phyloP scores from a whole-genome alignment of 225 moss, liverwort and hornwort genomes.

The Asterella californica region DNA sequence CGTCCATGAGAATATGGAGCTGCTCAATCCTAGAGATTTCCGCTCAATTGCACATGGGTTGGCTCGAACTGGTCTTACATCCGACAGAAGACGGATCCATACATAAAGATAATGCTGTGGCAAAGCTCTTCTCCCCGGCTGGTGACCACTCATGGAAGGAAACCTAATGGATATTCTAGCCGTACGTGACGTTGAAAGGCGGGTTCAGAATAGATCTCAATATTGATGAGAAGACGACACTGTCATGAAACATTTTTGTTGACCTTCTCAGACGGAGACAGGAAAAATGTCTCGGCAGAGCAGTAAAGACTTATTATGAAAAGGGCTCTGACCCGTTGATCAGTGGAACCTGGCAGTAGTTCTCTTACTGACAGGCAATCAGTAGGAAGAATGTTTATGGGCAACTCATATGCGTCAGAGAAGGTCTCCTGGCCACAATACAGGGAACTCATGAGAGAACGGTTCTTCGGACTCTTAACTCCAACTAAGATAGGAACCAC shows the following conservation, averaged over 20 bases:
- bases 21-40: background rate
- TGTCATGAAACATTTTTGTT: slow-evolving; percentile 3
- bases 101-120: background rate
- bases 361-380: slow-evolving; percentile 13
- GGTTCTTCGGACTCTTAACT: background rate
- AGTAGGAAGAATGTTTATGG: slow-evolving; percentile 10
- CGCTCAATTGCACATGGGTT: background rate
- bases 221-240: background rate
- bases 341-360: slow-evolving; percentile 13
- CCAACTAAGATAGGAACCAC: background rate
- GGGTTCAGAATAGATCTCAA: slow-evolving; percentile 1
- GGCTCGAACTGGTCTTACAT: background rate
- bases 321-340: slow-evolving; percentile 16
- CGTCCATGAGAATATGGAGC: background rate
- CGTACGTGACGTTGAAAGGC: background rate
- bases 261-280: slow-evolving; percentile 12
- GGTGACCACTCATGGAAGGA: background rate
- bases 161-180: background rate
- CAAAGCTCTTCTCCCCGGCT: background rate
- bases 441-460: slow-evolving; percentile 13
- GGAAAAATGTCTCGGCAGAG: slow-evolving; percentile 23
- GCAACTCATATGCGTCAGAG: slow-evolving; percentile 8
- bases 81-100: background rate
- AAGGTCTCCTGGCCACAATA: slow-evolving; percentile 8
- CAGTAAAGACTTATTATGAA: slow-evolving; percentile 20